Conservation (phyloP, 2,329 filamentous ascomycete genomes). For the Colletotrichum navitas region DNA sequence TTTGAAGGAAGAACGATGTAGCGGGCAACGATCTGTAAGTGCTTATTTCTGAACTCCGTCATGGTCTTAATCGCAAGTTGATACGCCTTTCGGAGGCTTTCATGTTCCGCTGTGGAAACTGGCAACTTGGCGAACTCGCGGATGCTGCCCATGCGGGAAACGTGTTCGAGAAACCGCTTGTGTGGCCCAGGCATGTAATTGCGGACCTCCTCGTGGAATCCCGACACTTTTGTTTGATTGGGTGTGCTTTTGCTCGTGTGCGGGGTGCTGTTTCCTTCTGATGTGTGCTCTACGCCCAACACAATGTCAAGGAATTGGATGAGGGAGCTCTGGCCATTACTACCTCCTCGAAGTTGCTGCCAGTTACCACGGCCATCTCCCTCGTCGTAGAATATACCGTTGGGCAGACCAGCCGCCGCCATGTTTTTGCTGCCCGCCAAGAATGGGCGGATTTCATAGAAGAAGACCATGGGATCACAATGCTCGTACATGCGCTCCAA, state of each 20-base stretch:
- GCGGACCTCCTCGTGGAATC: constrained; percentile 77
- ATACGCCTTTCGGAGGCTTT: constrained; percentile 63
- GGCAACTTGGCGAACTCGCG: constrained; percentile 72
- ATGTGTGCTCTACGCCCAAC: constrained; percentile 82
- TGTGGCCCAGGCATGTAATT: constrained; percentile 93
- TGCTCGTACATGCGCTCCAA: constrained; percentile 89
- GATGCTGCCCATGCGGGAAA: constrained; percentile 79
- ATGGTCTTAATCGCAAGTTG: constrained; percentile 82
- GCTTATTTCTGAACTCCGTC: constrained; percentile 82
- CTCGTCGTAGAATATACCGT: constrained; percentile 87
- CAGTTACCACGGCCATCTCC: constrained; percentile 75
- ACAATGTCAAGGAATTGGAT: constrained; percentile 95
- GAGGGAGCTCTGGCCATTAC: constrained; percentile 91
- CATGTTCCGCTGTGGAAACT: constrained; percentile 66
- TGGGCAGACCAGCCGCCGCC: constrained; percentile 83
- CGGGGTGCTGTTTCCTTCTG: constrained; percentile 52
- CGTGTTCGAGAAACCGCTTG: constrained; percentile 79
- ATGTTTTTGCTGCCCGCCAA: constrained; percentile 95
- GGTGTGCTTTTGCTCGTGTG: constrained; percentile 42
- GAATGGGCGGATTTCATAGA: constrained; percentile 88
- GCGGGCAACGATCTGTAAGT: constrained; percentile 89
- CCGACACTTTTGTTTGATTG: constrained; percentile 45
- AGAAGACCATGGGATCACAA: constrained; percentile 90
- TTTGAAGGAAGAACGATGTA: constrained; percentile 88
- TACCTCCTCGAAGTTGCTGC: constrained; percentile 86